Percentiles rank a stretch among this genome's conserved stretches.
Evolutionary conservation across 169 alveolate genomes (phyloP).

Genomic region (Miamiensis avidus): DNA sequence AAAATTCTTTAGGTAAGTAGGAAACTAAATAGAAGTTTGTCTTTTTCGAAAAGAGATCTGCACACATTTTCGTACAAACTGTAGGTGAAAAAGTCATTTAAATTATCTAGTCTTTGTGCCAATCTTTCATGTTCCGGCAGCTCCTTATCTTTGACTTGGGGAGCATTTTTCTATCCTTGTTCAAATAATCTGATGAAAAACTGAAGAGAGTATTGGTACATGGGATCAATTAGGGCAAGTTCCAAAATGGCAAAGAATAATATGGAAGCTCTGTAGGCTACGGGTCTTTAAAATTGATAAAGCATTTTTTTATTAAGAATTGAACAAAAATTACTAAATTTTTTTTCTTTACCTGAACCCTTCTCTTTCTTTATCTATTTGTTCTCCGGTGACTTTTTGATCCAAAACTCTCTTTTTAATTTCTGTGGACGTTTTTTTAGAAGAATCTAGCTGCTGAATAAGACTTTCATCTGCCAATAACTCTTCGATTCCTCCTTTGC

Average conservation of each 20-base stretch:
- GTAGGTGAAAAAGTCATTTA: conserved; percentile 89
- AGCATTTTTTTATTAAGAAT: no score
- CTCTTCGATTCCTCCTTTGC: conserved; percentile 84
- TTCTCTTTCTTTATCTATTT: conserved; percentile 90
- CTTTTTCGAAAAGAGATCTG: conserved; percentile 91
- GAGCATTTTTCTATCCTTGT: conserved; percentile 83
- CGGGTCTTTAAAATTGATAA: no score
- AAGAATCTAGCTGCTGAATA: conserved; percentile 85
- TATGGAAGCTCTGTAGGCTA: conserved; percentile 91
- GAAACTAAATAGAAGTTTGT: conserved; percentile 88
- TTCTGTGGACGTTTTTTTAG: conserved; percentile 89
- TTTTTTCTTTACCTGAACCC: no score
- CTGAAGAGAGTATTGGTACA: conserved; percentile 95
- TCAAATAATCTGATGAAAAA: conserved; percentile 93
- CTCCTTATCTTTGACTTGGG: conserved; percentile 54
- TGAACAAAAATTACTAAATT: no score
- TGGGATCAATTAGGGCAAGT: conserved; percentile 92
- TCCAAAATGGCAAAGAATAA: conserved; percentile 94
- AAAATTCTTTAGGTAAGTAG: conserved; percentile 83
- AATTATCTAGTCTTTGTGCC: conserved; percentile 80
- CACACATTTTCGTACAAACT: conserved; percentile 91
- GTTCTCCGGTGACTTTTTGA: conserved; percentile 91
- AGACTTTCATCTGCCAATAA: conserved; percentile 90
- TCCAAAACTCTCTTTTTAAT: conserved; percentile 87
- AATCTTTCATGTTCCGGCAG: conserved; percentile 55